These are phyloP conservation scores for Arthrobotrys megalospora DNA, from an alignment of 2,329 filamentous ascomycete genomes.

Conservation along the genomic window DNA sequence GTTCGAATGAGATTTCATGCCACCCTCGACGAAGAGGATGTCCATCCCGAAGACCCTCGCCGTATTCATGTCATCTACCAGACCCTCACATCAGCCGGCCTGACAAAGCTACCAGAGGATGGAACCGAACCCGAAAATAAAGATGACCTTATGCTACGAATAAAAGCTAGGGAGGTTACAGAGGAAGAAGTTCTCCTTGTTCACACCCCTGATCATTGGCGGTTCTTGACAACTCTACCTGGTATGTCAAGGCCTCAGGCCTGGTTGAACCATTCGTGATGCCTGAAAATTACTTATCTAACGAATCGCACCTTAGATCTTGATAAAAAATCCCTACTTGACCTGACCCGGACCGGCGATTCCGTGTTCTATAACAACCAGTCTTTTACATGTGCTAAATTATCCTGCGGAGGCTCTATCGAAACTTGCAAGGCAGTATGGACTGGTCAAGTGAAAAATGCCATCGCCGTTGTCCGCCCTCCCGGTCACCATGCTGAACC, in stretches of 20 bases:
- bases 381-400: conserved; percentile 83
- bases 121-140: conserved; percentile 67
- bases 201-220: conserved; percentile 82
- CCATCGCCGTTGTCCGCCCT: conserved; percentile 93
- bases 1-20: conserved; percentile 95
- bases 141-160: conserved; percentile 74
- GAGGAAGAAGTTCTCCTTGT: conserved; percentile 84
- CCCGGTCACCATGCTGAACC: conserved; percentile 96
- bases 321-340: conserved; percentile 76
- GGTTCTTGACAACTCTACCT: conserved; percentile 70
- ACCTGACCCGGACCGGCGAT: conserved; percentile 78
- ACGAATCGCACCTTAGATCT: conserved; percentile 67
- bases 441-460: conserved; percentile 86
- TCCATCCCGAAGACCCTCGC: conserved; percentile 94
- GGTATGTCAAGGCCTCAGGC: conserved; percentile 16
- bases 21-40: conserved; percentile 82
- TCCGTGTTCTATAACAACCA: conserved; percentile 87
- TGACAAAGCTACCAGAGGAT: conserved; percentile 73
- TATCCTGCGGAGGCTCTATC: conserved; percentile 93
- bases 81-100: conserved; percentile 83
- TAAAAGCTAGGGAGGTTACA: conserved; percentile 82
- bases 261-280: background rate
- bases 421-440: conserved; percentile 96
- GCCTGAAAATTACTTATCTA: background rate
- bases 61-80: conserved; percentile 95